A percentile compares a stretch with the other conserved stretches of the same genome.
Conservation (phyloP, 306 rosid species). For the Gillenia trifoliata region DNA sequence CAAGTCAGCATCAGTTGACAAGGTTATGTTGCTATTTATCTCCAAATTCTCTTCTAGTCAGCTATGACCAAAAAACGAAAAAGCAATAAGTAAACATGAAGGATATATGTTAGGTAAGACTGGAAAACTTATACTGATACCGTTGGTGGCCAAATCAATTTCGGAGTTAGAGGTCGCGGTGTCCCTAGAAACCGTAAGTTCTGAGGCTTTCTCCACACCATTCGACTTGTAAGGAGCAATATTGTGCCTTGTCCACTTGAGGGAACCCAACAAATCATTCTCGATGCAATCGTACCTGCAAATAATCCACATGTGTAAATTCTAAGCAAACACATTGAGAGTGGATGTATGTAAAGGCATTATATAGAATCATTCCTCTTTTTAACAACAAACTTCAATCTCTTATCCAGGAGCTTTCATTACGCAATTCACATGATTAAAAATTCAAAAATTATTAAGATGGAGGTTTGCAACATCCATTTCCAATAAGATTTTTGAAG, state of each 20-base stretch:
- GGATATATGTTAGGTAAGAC: background rate
- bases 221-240: constrained; percentile 36
- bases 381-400: too few species aligned
- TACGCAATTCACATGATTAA: too few species aligned
- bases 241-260: constrained; percentile 5
- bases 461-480: background rate
- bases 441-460: too few species aligned
- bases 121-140: background rate
- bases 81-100: background rate
- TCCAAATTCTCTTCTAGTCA: constrained; percentile 3
- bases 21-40: background rate
- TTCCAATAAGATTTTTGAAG: background rate
- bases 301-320: background rate
- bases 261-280: constrained; percentile 30
- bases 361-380: too few species aligned
- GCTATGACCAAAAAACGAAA: background rate
- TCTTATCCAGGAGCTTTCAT: too few species aligned
- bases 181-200: constrained; percentile 2
- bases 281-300: constrained; percentile 43
- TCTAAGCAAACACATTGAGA: background rate
- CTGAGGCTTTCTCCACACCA: constrained; percentile 33
- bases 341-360: too few species aligned
- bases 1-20: too few species aligned
- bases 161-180: background rate
- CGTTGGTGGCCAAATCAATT: background rate